Percentiles rank a stretch among this genome's conserved stretches.
phyloP scores from a whole-genome alignment of 75 land plant genomes.

The Cryptomeria japonica region DNA sequence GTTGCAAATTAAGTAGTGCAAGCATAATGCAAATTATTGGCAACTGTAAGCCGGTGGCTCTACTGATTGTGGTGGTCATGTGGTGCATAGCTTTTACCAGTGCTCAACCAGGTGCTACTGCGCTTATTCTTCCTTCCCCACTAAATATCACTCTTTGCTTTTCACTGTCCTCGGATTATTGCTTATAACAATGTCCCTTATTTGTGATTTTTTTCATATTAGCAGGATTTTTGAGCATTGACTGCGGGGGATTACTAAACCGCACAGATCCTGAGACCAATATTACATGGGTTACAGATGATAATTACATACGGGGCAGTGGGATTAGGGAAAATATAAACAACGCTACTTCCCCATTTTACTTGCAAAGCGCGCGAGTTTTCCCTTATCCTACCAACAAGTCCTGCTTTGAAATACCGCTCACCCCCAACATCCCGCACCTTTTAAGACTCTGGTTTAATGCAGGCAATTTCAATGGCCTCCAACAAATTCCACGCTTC shows the following conservation, averaged over 20 bases:
- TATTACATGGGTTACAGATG: constrained; percentile 8
- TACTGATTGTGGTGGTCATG: background rate
- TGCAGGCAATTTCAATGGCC: background rate
- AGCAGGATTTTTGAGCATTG: constrained; percentile 1
- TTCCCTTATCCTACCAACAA: background rate
- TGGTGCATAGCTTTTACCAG: background rate
- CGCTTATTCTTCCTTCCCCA: background rate
- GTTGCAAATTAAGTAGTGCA: too few species aligned
- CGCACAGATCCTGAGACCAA: background rate
- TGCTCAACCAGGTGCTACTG: background rate
- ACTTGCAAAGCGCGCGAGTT: background rate
- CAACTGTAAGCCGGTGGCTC: background rate
- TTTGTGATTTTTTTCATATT: background rate
- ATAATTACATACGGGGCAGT: background rate
- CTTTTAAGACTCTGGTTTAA: background rate
- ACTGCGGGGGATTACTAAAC: background rate
- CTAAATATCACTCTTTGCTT: background rate
- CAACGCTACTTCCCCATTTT: background rate
- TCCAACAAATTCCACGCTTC: background rate
- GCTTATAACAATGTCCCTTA: background rate
- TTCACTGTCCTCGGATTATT: background rate
- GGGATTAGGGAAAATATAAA: background rate
- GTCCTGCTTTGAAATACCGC: background rate
- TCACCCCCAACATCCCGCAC: background rate
- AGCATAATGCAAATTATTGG: too few species aligned